A percentile compares a stretch with the other conserved stretches of the same genome.
phyloP scores from a whole-genome alignment of 805 yeast species.

The Starmerella vitae region DNA sequence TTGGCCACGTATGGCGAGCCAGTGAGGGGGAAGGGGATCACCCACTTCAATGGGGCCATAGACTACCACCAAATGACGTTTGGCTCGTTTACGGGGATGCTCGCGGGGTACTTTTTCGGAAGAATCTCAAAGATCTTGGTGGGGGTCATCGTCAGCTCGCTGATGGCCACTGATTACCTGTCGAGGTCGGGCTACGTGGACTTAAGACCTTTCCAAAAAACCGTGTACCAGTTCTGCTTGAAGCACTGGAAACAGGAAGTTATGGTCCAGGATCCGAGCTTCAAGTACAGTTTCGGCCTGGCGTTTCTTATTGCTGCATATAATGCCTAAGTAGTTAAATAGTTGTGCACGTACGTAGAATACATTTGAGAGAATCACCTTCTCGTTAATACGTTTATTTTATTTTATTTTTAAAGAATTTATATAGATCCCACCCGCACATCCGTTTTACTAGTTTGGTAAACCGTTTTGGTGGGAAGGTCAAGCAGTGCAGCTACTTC shows the following conservation, averaged over 20 bases:
- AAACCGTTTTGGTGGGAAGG: constrained; percentile 14
- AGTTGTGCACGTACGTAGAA: too few relatives aligned
- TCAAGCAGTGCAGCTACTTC: constrained; percentile 65
- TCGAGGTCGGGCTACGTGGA: constrained; percentile 38
- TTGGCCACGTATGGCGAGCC: constrained; percentile 15
- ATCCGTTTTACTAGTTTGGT: constrained; percentile 9
- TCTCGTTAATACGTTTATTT: too few relatives aligned
- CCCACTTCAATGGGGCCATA: constrained; percentile 25
- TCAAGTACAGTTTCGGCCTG: constrained; percentile 42
- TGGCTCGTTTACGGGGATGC: constrained; percentile 50
- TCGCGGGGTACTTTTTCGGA: constrained; percentile 47
- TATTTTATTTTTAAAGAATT: too few relatives aligned
- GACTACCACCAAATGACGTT: constrained; percentile 50
- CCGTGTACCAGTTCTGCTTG: constrained; percentile 24
- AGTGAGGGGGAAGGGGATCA: constrained; percentile 12
- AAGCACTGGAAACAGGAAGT: constrained; percentile 33
- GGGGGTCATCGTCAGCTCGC: constrained; percentile 35
- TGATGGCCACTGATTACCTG: constrained; percentile 39
- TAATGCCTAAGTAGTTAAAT: too few relatives aligned
- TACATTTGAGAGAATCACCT: too few relatives aligned
- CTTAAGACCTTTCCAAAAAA: constrained; percentile 16
- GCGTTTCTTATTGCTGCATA: constrained; percentile 27
- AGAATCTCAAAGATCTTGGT: constrained; percentile 44
- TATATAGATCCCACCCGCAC: constrained; percentile 2
- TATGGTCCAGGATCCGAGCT: constrained; percentile 45